Evolutionary conservation across 345 rosid genomes (phyloP).

Genomic region (Eucalyptus erythrocorys): DNA sequence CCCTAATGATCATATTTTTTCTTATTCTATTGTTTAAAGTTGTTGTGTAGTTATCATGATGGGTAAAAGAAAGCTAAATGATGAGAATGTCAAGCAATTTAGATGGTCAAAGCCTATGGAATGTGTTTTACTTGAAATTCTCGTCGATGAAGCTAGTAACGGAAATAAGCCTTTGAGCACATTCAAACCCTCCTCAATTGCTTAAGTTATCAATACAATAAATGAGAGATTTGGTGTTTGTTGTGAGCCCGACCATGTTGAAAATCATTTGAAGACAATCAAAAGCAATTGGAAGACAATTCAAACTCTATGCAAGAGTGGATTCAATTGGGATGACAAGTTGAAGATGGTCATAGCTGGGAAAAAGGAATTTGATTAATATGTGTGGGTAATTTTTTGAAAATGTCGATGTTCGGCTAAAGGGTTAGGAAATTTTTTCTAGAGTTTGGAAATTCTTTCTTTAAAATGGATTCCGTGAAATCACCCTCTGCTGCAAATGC

Average conservation of each 20-base stretch:
- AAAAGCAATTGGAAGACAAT: not conserved
- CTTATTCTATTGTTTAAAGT: no score
- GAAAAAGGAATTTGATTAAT: not conserved
- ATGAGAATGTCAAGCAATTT: not conserved
- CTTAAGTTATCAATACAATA: not conserved
- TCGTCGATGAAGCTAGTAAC: not conserved
- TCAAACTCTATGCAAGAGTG: not conserved
- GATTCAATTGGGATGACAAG: not conserved
- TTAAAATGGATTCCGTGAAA: no score
- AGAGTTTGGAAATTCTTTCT: no score
- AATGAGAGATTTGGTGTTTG: not conserved
- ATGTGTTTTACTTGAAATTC: not conserved
- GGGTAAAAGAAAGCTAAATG: not conserved
- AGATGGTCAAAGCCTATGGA: not conserved
- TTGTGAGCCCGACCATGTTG: not conserved
- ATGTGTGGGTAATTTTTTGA: accelerated
- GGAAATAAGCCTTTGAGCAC: not conserved
- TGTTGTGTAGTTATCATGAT: no score
- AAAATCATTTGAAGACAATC: not conserved
- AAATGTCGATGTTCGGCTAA: no score
- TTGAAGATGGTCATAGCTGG: not conserved
- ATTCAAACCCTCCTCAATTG: not conserved
- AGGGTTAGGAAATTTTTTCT: no score
- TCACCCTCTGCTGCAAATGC: no score
- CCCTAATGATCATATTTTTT: no score